A percentile compares a stretch with the other conserved stretches of the same genome.
phyloP scores from a whole-genome alignment of 1,284 basidiomycete species.

The Termitomyces sp. region DNA sequence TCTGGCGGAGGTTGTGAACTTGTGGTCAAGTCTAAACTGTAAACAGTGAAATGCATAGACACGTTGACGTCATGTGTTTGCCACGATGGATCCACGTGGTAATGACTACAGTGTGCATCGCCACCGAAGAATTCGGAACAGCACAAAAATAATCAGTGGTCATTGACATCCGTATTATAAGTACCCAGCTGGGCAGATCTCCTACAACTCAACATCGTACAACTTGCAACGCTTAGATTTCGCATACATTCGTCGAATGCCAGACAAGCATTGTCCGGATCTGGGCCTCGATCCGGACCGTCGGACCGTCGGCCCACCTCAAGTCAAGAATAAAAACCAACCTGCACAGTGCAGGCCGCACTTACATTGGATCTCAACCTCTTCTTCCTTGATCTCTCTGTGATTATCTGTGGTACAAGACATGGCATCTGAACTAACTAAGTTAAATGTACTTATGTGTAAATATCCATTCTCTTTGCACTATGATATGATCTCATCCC shows the following conservation, averaged over 20 bases:
- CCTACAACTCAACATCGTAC: too few relatives aligned
- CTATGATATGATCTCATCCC: not conserved
- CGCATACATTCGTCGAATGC: not conserved
- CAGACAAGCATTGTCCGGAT: not conserved
- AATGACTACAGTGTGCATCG: too few relatives aligned
- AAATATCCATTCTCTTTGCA: conserved; percentile 15
- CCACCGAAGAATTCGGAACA: too few relatives aligned
- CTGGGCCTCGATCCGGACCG: conserved; percentile 5
- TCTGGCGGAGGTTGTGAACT: not conserved
- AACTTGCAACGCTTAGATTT: not conserved
- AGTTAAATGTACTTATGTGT: conserved; percentile 76
- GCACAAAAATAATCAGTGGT: too few relatives aligned
- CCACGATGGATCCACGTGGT: conserved; percentile 20
- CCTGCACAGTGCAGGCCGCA: too few relatives aligned
- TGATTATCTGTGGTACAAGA: not conserved
- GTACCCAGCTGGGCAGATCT: too few relatives aligned
- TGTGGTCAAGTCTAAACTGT: not conserved
- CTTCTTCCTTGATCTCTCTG: not conserved
- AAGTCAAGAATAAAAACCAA: not conserved
- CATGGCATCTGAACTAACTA: conserved; percentile 23
- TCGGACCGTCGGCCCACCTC: not conserved
- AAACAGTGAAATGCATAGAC: conserved; percentile 2
- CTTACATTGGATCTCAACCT: not conserved
- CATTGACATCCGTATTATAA: too few relatives aligned
- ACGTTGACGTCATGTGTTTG: conserved; percentile 30